These are phyloP conservation scores for Astrothelium macrocarpum DNA, from an alignment of 495 filamentous ascomycete species.

Conservation along the genomic window DNA sequence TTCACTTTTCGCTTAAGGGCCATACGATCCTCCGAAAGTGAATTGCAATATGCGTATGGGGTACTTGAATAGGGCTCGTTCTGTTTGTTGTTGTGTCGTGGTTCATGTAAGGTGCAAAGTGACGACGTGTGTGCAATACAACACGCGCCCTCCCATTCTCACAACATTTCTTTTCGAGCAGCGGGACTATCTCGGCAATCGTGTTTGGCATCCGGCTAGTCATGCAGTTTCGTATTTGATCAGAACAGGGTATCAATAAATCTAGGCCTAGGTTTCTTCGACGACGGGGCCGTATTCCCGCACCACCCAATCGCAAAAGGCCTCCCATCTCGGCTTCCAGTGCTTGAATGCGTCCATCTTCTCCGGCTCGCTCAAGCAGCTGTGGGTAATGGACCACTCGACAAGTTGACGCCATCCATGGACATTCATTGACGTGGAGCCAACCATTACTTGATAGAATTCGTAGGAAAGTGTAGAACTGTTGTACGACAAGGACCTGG, in stretches of 20 bases:
- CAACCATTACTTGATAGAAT: conserved; percentile 37
- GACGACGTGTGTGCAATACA: no score
- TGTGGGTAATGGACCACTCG: conserved; percentile 31
- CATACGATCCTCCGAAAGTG: not conserved
- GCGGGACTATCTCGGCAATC: not conserved
- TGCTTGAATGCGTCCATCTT: conserved; percentile 19
- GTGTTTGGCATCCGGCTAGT: not conserved
- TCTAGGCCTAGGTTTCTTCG: not conserved
- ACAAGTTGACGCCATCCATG: conserved; percentile 35
- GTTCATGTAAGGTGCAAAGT: no score
- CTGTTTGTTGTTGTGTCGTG: no score
- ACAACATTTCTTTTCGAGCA: no score
- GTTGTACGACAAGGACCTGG: conserved; percentile 14
- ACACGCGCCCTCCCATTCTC: no score
- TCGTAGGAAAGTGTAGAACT: conserved; percentile 32
- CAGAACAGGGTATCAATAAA: not conserved
- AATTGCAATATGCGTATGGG: no score
- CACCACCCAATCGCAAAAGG: conserved; percentile 27
- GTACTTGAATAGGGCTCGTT: no score
- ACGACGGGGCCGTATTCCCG: conserved; percentile 17
- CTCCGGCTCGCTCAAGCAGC: conserved; percentile 24
- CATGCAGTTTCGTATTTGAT: not conserved
- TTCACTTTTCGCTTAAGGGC: not conserved
- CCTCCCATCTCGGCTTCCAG: conserved; percentile 24
- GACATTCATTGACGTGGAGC: conserved; percentile 28